A percentile compares a stretch with the other conserved stretches of the same genome.
These are phyloP conservation scores for Coemansia sp. DNA, from an alignment of 192 early-diverging fungal species.

Conservation along the genomic window DNA sequence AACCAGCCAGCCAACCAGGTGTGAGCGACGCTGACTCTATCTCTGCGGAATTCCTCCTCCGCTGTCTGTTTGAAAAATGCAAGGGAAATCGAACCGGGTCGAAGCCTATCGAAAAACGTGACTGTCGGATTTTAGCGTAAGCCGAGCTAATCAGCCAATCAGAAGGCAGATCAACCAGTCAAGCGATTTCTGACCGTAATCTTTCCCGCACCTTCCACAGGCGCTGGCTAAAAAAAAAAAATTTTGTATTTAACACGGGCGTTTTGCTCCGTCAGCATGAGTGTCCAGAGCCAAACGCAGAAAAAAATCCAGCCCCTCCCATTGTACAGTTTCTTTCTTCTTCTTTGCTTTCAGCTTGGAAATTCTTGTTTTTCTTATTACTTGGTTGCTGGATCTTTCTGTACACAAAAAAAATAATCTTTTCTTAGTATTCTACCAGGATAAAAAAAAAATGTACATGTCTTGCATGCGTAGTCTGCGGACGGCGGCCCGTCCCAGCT, in stretches of 20 bases:
- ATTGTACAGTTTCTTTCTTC: slow-evolving; percentile 6
- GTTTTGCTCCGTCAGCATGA: background rate
- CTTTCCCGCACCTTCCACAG: background rate
- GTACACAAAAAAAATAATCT: slow-evolving; percentile 2
- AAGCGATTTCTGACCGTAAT: slow-evolving; percentile 16
- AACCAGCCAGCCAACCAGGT: background rate
- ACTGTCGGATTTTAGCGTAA: background rate
- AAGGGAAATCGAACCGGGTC: background rate
- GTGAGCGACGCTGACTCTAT: too few relatives aligned
- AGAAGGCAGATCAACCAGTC: slow-evolving; percentile 7
- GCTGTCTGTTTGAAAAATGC: background rate
- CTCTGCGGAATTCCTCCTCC: background rate
- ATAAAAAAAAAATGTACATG: slow-evolving; percentile 57
- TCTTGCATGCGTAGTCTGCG: slow-evolving; percentile 50
- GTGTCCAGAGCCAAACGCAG: background rate
- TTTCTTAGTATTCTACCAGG: background rate
- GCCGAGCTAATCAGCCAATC: slow-evolving; percentile 25
- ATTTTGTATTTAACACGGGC: slow-evolving; percentile 4
- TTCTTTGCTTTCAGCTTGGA: slow-evolving; percentile 10
- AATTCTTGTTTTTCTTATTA: slow-evolving; percentile 7
- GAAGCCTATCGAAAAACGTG: background rate
- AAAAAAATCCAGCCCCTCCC: slow-evolving; percentile 4
- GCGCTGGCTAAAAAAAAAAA: slow-evolving; percentile 1
- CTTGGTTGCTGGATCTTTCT: slow-evolving; percentile 3
- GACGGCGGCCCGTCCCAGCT: slow-evolving; percentile 39